Evolutionary conservation across 139 green algal species (phyloP).

Genomic region (Chlorella sp.): DNA sequence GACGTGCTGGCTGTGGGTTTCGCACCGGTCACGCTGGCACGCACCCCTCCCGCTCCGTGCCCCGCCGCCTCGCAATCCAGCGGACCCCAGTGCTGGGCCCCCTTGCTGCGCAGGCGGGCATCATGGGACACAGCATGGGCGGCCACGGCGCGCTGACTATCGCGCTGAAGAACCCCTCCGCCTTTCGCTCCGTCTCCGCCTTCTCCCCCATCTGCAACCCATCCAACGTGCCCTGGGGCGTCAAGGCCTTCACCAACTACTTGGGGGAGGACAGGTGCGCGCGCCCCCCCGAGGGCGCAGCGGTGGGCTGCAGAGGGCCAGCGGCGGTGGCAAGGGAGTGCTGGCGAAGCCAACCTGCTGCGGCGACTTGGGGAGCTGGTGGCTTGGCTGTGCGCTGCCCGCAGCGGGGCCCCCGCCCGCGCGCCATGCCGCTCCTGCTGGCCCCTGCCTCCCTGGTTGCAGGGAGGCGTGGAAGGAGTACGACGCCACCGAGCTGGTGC

Average conservation of each 20-base stretch:
- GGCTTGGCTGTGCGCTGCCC: too few relatives aligned
- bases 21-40: too few relatives aligned
- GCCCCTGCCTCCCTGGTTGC: too few relatives aligned
- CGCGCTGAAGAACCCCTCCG: constrained; percentile 78
- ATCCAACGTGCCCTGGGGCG: constrained; percentile 81
- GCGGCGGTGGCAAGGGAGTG: too few relatives aligned
- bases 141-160: constrained; percentile 90
- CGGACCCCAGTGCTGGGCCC: too few relatives aligned
- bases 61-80: neutral
- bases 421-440: too few relatives aligned
- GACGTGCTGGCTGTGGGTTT: too few relatives aligned
- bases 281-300: too few relatives aligned
- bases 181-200: constrained; percentile 83
- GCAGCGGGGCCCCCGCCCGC: too few relatives aligned
- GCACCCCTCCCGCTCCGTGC: neutral
- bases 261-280: constrained; percentile 69
- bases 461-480: constrained; percentile 77
- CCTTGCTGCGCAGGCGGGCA: constrained; percentile 24
- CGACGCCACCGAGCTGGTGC: constrained; percentile 86
- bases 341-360: too few relatives aligned
- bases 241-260: constrained; percentile 91
- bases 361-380: too few relatives aligned
- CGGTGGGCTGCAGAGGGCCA: too few relatives aligned
- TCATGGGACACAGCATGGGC: constrained; percentile 91
- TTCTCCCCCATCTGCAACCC: constrained; percentile 96